Base-by-base conservation (phyloP, 2,329 filamentous ascomycete genomes). In the Aspergillus quadrilineatus region DNA sequence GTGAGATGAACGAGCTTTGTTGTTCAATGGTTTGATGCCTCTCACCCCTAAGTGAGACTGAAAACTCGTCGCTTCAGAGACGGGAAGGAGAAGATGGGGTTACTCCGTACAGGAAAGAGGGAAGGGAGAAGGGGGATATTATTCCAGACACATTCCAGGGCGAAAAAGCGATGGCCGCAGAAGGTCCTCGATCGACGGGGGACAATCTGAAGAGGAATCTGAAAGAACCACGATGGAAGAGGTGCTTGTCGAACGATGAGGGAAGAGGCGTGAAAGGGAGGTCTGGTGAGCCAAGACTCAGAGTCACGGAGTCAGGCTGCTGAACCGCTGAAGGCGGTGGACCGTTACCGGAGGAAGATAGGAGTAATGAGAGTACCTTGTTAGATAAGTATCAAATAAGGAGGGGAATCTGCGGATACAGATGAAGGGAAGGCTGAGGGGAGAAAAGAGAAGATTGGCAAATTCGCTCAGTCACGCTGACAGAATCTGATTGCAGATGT, bases 201-300 rank as follows among this genome's bases (percentile, higher is more conserved):
- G 59, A 57, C 53, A 47, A 56, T 54, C 37, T 42, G 28, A 44
- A 14, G 42, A 44, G 17, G 17, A 43, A 14, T 36, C 9, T 36
- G 8, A 14, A 9, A 8, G 4, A 14, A 36, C 14, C 12, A 14
- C 9, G 12, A 15, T 39, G 37, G 14, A 10, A 57, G 53, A 34
- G 56, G 54, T 57, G 60, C 54, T 55, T 56, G 60, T 53, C 55
- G 47, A 58, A 55, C 17, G 59, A 56, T 61, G 55, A 50, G 55
- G 36, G 47, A 59, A 44, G 55, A 59, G 51, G 54, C 54, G 22
- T 63, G 44, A 56, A 63, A 60, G 62, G 61, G 59, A 60, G 55
- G 47, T 52, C 56, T 58, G 42, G 7, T 14, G 14, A 14, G 34
- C 34, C 34, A 37, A 37, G 39, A 47, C 43, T 9, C 12, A 44